phyloP scores from a whole-genome alignment of 2,329 filamentous ascomycete genomes.

The Pleurostoma richardsiae region DNA sequence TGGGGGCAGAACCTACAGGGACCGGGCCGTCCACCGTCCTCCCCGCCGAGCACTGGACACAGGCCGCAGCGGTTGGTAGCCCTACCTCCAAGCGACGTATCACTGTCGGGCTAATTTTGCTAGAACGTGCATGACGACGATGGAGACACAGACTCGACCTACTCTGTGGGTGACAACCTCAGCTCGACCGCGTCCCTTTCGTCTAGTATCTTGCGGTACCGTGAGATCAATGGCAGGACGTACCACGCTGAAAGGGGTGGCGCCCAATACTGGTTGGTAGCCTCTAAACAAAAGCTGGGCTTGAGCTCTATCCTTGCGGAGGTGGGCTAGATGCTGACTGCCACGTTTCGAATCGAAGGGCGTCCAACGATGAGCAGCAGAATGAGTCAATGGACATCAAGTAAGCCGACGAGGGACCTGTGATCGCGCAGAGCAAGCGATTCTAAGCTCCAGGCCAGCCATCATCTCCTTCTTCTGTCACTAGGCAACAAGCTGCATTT shows the following conservation, averaged over 20 bases:
- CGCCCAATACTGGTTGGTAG: slow-evolving; percentile 9
- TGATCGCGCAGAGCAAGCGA: background rate
- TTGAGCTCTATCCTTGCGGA: background rate
- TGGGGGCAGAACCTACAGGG: too few species aligned
- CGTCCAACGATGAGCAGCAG: slow-evolving; percentile 22
- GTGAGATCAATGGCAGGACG: slow-evolving; percentile 8
- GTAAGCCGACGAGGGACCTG: slow-evolving; percentile 5
- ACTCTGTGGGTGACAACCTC: slow-evolving; percentile 4
- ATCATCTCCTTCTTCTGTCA: slow-evolving; percentile 16
- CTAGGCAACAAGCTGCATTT: slow-evolving; percentile 16
- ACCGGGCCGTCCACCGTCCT: background rate
- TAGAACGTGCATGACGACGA: slow-evolving; percentile 3
- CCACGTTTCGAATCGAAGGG: slow-evolving; percentile 3
- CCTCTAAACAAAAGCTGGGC: background rate
- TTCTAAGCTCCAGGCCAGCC: slow-evolving; percentile 8
- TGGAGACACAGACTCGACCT: slow-evolving; percentile 5
- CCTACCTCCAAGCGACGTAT: background rate
- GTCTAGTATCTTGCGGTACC: slow-evolving; percentile 9
- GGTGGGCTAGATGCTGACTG: background rate
- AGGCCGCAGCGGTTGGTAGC: background rate
- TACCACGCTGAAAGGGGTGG: slow-evolving; percentile 8
- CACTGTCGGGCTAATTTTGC: background rate
- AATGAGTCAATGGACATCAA: slow-evolving; percentile 24
- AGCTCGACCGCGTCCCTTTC: slow-evolving; percentile 8
- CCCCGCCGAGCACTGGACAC: background rate